Evolutionary conservation across 495 filamentous ascomycete species (phyloP).

Genomic region (Aspergillus baeticus): DNA sequence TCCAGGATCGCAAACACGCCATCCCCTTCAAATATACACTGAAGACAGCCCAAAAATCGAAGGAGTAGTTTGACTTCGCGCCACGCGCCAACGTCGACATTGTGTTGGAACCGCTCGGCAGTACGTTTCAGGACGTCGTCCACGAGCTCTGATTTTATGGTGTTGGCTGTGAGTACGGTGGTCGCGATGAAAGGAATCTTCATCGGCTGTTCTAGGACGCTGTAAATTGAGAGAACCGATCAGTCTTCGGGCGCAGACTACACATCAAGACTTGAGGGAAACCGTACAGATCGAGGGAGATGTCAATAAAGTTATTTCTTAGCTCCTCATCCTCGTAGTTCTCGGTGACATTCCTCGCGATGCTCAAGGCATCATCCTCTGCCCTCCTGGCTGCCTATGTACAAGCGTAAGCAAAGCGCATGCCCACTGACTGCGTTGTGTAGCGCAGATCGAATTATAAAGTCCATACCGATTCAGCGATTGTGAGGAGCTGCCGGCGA

Average conservation of each 20-base stretch:
- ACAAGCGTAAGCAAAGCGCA: constrained; percentile 18
- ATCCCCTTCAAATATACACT: constrained; percentile 74
- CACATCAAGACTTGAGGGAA: too few relatives aligned
- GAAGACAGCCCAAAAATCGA: constrained; percentile 81
- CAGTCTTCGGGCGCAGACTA: too few relatives aligned
- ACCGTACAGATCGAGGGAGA: constrained; percentile 73
- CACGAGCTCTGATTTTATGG: constrained; percentile 67
- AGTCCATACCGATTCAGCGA: constrained; percentile 78
- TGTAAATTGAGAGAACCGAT: constrained; percentile 14
- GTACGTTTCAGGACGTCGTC: constrained; percentile 64
- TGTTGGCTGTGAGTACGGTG: constrained; percentile 73
- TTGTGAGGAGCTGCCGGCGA: constrained; percentile 74
- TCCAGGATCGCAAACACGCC: constrained; percentile 84
- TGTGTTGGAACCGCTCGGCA: constrained; percentile 54
- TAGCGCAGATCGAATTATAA: constrained; percentile 7
- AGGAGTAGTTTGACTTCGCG: constrained; percentile 86
- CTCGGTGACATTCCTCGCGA: constrained; percentile 74
- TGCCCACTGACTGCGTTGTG: neutral
- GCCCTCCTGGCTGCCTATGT: constrained; percentile 66
- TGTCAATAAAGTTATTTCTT: constrained; percentile 63
- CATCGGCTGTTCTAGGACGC: constrained; percentile 84
- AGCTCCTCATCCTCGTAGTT: constrained; percentile 80
- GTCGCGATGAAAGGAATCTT: constrained; percentile 92
- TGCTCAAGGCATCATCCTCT: constrained; percentile 74
- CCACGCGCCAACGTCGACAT: constrained; percentile 73